Conservation (phyloP, 225 moss, liverwort and hornwort genomes). For the Neckera pumila region DNA sequence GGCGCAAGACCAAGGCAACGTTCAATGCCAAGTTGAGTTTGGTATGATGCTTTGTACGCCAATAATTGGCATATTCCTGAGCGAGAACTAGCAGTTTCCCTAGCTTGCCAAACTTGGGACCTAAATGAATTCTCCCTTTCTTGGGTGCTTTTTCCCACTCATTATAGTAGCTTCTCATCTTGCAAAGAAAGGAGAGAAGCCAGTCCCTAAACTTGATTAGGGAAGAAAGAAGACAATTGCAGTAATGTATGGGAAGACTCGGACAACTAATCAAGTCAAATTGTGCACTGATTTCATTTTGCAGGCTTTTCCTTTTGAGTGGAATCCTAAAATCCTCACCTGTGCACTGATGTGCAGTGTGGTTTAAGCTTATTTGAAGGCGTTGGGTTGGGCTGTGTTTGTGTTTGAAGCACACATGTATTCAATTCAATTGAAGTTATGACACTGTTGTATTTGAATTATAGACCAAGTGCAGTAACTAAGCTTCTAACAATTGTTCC, state of each 20-base stretch:
- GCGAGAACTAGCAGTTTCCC: neutral
- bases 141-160: neutral
- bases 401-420: rapidly evolving
- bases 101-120: neutral
- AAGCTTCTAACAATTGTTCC: rapidly evolving
- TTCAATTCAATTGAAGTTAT: neutral
- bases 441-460: neutral
- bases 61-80: neutral
- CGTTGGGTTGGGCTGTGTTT: rapidly evolving
- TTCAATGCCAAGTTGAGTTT: neutral
- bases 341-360: rapidly evolving
- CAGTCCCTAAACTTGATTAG: neutral
- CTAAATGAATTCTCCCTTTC: neutral
- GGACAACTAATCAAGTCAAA: neutral
- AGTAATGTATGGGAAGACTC: neutral
- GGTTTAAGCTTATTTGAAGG: neutral
- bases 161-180: neutral
- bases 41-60: neutral
- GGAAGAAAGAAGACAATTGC: neutral
- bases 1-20: neutral
- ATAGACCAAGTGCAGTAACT: too few relatives aligned
- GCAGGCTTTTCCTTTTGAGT: rapidly evolving
- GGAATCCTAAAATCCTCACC: neutral
- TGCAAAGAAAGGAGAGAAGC: neutral
- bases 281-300: rapidly evolving